Evolutionary conservation across 495 filamentous ascomycete genomes (phyloP).

Genomic region (Trichoderma orchidacearum): DNA sequence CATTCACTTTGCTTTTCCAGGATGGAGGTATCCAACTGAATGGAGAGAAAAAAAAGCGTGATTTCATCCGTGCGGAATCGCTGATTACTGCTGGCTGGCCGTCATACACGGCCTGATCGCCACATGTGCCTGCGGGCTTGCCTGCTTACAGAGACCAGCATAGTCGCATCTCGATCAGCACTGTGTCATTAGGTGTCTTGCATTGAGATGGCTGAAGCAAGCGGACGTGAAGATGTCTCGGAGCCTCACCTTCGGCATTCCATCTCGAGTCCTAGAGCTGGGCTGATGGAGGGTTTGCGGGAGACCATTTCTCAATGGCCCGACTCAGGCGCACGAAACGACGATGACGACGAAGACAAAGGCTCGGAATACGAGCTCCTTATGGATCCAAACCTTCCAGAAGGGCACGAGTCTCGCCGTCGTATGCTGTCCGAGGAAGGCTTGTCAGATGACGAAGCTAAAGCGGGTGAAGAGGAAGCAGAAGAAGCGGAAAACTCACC

Average conservation of each 20-base stretch:
- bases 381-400: conserved; percentile 36
- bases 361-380: conserved; percentile 30
- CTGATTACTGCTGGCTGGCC: no score
- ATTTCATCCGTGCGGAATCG: neutral
- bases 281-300: neutral
- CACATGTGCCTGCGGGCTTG: no score
- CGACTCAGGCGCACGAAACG: conserved; percentile 10
- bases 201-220: neutral
- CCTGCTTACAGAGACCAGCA: no score
- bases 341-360: conserved; percentile 18
- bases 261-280: neutral
- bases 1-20: neutral
- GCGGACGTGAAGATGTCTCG: neutral
- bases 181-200: neutral
- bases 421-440: conserved; percentile 1
- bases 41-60: neutral
- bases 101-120: no score
- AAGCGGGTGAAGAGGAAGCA: conserved; percentile 24
- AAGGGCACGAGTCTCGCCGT: conserved; percentile 15
- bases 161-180: neutral
- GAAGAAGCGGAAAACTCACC: conserved; percentile 44
- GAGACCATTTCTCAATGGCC: conserved; percentile 15
- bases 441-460: conserved; percentile 9
- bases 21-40: neutral
- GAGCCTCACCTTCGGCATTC: neutral